These are phyloP conservation scores for Protoeuglena noctilucae DNA, from an alignment of 139 green algal genomes.

Conservation along the genomic window DNA sequence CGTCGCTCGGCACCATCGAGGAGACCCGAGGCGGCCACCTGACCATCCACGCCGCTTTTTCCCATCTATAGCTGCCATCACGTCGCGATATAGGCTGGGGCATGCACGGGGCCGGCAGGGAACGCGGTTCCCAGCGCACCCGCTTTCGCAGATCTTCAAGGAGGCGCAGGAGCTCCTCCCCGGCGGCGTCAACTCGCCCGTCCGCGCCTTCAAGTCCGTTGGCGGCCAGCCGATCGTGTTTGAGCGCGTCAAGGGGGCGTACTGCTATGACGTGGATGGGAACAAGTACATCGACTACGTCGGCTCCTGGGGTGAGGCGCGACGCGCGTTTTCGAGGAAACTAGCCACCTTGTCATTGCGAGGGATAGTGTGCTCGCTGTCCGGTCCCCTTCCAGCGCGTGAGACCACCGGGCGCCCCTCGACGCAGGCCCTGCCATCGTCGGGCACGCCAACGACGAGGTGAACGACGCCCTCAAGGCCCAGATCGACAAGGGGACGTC, in stretches of 20 bases:
- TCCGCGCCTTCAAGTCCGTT: slow-evolving; percentile 94
- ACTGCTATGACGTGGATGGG: slow-evolving; percentile 80
- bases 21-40: too few relatives aligned
- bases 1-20: too few relatives aligned
- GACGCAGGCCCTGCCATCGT: slow-evolving; percentile 92
- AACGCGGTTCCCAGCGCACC: background rate
- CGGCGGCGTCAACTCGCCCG: slow-evolving; percentile 93
- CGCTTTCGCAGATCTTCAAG: slow-evolving; percentile 60
- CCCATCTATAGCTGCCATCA: background rate
- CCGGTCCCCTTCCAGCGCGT: too few relatives aligned
- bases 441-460: slow-evolving; percentile 83
- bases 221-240: slow-evolving; percentile 93
- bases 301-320: slow-evolving; percentile 89
- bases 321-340: too few relatives aligned
- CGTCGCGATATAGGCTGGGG: too few relatives aligned
- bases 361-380: too few relatives aligned
- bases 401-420: too few relatives aligned
- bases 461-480: slow-evolving; percentile 70
- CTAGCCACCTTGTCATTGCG: too few relatives aligned
- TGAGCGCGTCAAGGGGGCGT: slow-evolving; percentile 84
- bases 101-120: too few relatives aligned
- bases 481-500: slow-evolving; percentile 93
- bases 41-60: too few relatives aligned
- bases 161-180: slow-evolving; percentile 84
- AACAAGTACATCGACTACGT: slow-evolving; percentile 98